A percentile compares a stretch with the other conserved stretches of the same genome.
Evolutionary conservation across 2,329 filamentous ascomycete genomes (phyloP).

Genomic region (Colletotrichum chrysophilum): DNA sequence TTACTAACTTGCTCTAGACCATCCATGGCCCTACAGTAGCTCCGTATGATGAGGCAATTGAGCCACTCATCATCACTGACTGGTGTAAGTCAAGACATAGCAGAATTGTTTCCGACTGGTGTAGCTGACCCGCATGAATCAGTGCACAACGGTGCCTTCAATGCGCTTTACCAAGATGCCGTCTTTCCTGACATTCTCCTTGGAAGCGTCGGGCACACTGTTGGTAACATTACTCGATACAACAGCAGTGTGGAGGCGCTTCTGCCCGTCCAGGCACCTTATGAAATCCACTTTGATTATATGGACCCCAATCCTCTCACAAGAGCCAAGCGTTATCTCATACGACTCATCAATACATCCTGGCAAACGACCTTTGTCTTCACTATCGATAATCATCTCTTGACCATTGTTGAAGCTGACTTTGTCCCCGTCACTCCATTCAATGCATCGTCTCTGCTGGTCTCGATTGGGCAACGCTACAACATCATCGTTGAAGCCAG

Average conservation of each 20-base stretch:
- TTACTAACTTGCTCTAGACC: not conserved
- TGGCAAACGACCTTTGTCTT: constrained; percentile 36
- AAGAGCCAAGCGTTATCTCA: constrained; percentile 33
- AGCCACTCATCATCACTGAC: constrained; percentile 21
- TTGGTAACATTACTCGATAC: not conserved
- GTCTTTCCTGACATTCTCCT: not conserved
- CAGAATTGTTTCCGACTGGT: not conserved
- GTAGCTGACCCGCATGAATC: not conserved
- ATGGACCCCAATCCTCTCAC: not conserved
- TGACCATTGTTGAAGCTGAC: constrained; percentile 52
- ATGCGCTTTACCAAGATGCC: not conserved
- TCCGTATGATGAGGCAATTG: constrained; percentile 18
- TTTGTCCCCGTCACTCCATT: constrained; percentile 55
- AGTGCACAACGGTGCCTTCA: constrained; percentile 1
- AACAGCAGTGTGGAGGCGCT: not conserved
- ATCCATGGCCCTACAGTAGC: constrained; percentile 20
- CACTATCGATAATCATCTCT: constrained; percentile 38
- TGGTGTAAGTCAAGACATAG: constrained; percentile 7
- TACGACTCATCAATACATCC: constrained; percentile 39
- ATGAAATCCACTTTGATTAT: not conserved
- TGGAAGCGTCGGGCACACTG: not conserved
- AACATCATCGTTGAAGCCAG: constrained; percentile 30
- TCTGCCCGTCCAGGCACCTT: not conserved
- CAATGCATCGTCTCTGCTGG: constrained; percentile 47
- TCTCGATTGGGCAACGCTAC: constrained; percentile 51